A percentile compares a stretch with the other conserved stretches of the same genome.
These are phyloP conservation scores for Mortierella sp. DNA, from an alignment of 371 early-diverging fungal genomes.

Conservation along the genomic window DNA sequence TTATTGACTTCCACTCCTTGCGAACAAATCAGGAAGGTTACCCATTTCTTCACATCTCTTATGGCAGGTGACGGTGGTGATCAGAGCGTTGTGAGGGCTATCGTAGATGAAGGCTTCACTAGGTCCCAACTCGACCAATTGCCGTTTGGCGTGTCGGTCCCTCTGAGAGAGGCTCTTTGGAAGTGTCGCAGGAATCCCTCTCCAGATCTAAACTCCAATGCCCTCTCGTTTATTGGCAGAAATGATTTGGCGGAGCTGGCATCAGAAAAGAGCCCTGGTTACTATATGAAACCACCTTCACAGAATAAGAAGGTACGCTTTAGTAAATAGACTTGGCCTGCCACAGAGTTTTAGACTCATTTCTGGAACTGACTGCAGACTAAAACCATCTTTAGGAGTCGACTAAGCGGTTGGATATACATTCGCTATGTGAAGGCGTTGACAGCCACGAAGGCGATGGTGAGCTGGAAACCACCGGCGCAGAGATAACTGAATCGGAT, in stretches of 20 bases:
- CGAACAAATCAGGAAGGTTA: conserved; percentile 26
- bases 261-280: conserved; percentile 21
- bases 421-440: conserved; percentile 40
- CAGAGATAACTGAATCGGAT: conserved; percentile 60
- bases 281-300: conserved; percentile 28
- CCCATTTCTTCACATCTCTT: conserved; percentile 23
- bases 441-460: conserved; percentile 18
- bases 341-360: not conserved
- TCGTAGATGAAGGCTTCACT: conserved; percentile 51
- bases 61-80: conserved; percentile 23
- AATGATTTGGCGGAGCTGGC: conserved; percentile 72
- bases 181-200: conserved; percentile 30
- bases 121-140: conserved; percentile 33
- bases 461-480: conserved; percentile 51
- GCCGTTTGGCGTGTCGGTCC: conserved; percentile 28
- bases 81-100: conserved; percentile 53
- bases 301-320: conserved; percentile 9
- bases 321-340: not conserved
- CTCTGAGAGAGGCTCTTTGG: conserved; percentile 44
- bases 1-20: conserved; percentile 7
- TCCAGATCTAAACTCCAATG: conserved; percentile 22
- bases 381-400: conserved; percentile 28
- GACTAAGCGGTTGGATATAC: conserved; percentile 30
- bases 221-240: conserved; percentile 59
- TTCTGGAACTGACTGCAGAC: not conserved